Evolutionary conservation across 306 rosid genomes (phyloP), one percentile per base, ranked within the genome.

Genomic region (Vigna hirtella): DNA sequence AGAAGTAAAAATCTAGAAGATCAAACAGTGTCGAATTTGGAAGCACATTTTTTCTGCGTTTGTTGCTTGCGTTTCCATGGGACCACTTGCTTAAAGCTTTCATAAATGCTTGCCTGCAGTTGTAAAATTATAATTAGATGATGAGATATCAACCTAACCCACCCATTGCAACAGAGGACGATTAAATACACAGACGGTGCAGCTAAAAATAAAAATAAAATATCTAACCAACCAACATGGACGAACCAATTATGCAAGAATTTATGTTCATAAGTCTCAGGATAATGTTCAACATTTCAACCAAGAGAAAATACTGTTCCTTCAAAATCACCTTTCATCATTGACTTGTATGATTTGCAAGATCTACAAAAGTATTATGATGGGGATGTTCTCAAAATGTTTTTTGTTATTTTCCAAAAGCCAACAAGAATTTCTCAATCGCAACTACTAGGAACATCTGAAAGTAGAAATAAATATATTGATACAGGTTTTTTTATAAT

Each of bases 51-150:
- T 65, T 66, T 76, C 22, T 83, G 79, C 8, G 82, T 77, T 71
- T 85, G 88, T 76, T 84, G 85, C 82, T 70, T 88, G 79, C 96
- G 86, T 74, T 86, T 89, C 97, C 99, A 88, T 49, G 93, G 91
- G 82, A 93, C 91, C 90, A 79, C 86, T 69, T 89, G 99, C 91
- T 95, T 95, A 30, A 95, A 78, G 80, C 93, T 83, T 48, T 90
- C 90, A 85, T 76, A 95, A 73, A 95, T 81, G 83, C 75, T 87
- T 72, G 81, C 89, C 99, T 95, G 93, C 82, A 80, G 10, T 76
- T 61, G 50, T 50, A 56, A 57, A 82, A 79, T 6, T 14, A 70
- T 20, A 55, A 72, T 34, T 49, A 68, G 66, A 38, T 26, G 70
- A 66, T 64, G 62, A 74, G 65, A 82, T 59, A 53, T 64, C 55